Percentiles rank a stretch among this genome's conserved stretches.
phyloP scores from a whole-genome alignment of 2,329 filamentous ascomycete species.

The Biscogniauxia mediterranea region DNA sequence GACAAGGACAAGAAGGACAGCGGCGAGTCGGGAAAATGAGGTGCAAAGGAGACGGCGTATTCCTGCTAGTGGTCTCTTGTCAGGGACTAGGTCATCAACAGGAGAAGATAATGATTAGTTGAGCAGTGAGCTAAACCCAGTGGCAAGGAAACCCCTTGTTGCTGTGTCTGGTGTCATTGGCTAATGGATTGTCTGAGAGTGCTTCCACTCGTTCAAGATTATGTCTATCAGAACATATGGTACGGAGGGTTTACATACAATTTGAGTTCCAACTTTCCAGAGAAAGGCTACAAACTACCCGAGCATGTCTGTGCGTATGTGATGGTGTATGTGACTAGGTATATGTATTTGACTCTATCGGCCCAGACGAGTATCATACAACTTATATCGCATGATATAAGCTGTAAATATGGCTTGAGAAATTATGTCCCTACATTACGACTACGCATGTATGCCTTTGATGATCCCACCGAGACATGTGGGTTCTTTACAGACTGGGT shows the following conservation, averaged over 20 bases:
- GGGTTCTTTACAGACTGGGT: background rate
- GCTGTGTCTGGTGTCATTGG: background rate
- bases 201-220: background rate
- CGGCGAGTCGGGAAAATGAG: background rate
- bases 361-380: background rate
- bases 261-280: no score
- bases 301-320: background rate
- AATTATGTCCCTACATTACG: background rate
- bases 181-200: background rate
- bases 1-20: conserved; percentile 9
- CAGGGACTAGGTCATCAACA: background rate
- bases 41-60: background rate
- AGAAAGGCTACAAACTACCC: background rate
- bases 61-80: background rate
- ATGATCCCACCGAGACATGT: background rate
- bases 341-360: background rate
- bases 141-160: background rate
- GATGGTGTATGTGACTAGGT: background rate
- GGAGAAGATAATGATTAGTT: background rate
- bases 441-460: background rate
- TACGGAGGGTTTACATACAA: no score
- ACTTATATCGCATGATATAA: background rate
- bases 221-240: background rate
- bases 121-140: background rate
- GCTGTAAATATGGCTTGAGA: background rate